These are phyloP conservation scores for Wickerhamiella spandovensis DNA, from an alignment of 805 yeast genomes.

Conservation along the genomic window DNA sequence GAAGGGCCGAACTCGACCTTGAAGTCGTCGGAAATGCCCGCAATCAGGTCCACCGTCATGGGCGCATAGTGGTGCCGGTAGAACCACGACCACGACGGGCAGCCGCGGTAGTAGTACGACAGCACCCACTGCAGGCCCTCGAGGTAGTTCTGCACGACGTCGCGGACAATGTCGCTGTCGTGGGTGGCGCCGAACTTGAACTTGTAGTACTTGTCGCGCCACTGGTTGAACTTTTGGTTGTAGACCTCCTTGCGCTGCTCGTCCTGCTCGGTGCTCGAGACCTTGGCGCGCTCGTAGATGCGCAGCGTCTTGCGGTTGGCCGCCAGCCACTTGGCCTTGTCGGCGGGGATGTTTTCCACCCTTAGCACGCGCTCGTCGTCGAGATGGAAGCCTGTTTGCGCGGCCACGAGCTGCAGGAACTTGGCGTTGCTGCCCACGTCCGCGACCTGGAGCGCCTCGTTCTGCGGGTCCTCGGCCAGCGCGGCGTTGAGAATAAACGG, in stretches of 20 bases:
- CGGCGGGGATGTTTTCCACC: constrained; percentile 17
- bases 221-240: constrained; percentile 55
- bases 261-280: constrained; percentile 22
- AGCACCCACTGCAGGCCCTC: constrained; percentile 97
- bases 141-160: constrained; percentile 63
- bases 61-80: constrained; percentile 87
- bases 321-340: constrained; percentile 4
- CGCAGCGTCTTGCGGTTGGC: constrained; percentile 22
- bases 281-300: constrained; percentile 25
- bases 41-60: constrained; percentile 71
- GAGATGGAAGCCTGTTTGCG: constrained; percentile 31
- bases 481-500: constrained; percentile 34
- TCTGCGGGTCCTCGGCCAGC: constrained; percentile 8
- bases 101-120: constrained; percentile 78
- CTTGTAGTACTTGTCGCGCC: constrained; percentile 80
- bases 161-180: constrained; percentile 43
- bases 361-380: constrained; percentile 46
- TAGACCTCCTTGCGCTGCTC: constrained; percentile 47
- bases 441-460: constrained; percentile 9
- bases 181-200: constrained; percentile 59
- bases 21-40: constrained; percentile 46
- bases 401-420: constrained; percentile 19
- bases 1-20: constrained; percentile 54
- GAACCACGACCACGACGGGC: constrained; percentile 95
- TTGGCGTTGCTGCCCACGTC: constrained; percentile 7